Base-by-base conservation (phyloP, 352 stramenopile species). In the Albugo candida region DNA sequence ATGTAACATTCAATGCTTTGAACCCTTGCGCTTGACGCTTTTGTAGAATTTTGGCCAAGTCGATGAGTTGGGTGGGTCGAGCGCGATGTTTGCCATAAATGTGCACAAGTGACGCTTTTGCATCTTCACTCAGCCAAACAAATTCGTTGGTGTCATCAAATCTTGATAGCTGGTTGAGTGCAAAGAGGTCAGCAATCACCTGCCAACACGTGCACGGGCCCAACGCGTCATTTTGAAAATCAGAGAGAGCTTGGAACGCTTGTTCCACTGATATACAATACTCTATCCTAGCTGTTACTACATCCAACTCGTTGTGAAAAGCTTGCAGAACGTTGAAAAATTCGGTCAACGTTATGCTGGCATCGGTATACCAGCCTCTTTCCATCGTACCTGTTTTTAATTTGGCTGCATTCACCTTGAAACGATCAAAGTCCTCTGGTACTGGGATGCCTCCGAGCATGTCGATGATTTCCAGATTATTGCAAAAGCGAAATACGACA, bases 171-270 rank as follows among this genome's bases (percentile, higher is more conserved):
- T 85, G 63, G 43, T 82, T 75, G 21, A 88, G 63, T 47, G 81
- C 72, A 54, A 85, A 71, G 35, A 88, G 48, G 51, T 88, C 75
- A 17, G 69, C 81, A 48, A 81, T 68, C 16, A 88, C 59, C 54
- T 88, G 75, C 75, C 75, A 88, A 52, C 75, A 82, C n/a, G 75
- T 88, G 61, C 85, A 88, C 12, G 75, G 84, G n/a, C 75, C 75
- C 35, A 88, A 64, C 6, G 59, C 69, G 36, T 87, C 83, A 50
- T 69, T 48, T 45, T 71, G 54, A 49, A 84, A 84, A 41, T 73
- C 67, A 38, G 63, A 65, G 8, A 88, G 65, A 36, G 61, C 60
- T 17, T 78, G 59, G 49, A 88, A 88, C 13, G 81, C 67, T 14
- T 62, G 53, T 14, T 73, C 63, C 8, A 67, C 63, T 14, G 54